These are phyloP conservation scores for Mallotus japonicus DNA, from an alignment of 441 rosid species.

Conservation along the genomic window DNA sequence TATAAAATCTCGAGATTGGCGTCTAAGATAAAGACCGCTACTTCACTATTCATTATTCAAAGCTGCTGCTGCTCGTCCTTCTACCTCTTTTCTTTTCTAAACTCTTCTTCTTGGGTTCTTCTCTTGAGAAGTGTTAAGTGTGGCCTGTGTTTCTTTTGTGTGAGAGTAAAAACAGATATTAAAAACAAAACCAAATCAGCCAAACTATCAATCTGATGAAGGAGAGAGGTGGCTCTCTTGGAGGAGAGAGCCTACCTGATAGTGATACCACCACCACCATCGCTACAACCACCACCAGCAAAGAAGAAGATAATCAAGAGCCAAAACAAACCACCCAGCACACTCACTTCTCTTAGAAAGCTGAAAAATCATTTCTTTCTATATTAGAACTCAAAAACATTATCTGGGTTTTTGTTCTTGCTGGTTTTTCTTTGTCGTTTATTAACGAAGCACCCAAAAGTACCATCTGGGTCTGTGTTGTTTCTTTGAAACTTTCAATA, in stretches of 20 bases:
- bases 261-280: slow-evolving; percentile 14
- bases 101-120: neutral
- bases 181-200: neutral
- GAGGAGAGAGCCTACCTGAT: slow-evolving; percentile 64
- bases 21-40: slow-evolving; percentile 43
- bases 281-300: slow-evolving; percentile 16
- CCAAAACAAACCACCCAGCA: neutral
- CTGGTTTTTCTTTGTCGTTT: neutral
- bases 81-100: neutral
- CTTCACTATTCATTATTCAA: slow-evolving; percentile 1
- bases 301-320: slow-evolving; percentile 26
- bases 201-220: slow-evolving; percentile 39
- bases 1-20: slow-evolving; percentile 54
- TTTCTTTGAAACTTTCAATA: slow-evolving; percentile 5
- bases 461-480: slow-evolving; percentile 17
- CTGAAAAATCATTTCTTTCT: neutral
- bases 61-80: too few species aligned
- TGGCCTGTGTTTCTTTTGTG: too few species aligned
- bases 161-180: neutral
- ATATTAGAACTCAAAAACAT: slow-evolving; percentile 9
- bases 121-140: neutral
- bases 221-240: slow-evolving; percentile 66
- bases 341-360: neutral
- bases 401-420: slow-evolving; percentile 18
- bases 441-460: slow-evolving; percentile 1